A percentile compares a stretch with the other conserved stretches of the same genome.
phyloP scores from a whole-genome alignment of 139 green algal species.

The Klebsormidium nitens region DNA sequence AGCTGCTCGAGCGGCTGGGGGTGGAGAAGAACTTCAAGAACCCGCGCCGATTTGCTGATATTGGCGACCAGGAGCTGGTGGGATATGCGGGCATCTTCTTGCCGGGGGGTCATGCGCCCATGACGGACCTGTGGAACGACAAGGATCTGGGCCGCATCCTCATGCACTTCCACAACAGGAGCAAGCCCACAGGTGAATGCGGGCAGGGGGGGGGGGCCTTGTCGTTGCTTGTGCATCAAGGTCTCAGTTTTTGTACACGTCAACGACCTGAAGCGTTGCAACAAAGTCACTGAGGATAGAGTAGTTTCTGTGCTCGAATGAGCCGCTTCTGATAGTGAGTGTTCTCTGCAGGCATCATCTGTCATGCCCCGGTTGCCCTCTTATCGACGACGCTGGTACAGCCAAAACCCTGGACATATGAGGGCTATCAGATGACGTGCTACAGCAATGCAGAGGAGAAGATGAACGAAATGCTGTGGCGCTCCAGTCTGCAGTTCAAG shows the following conservation, averaged over 20 bases:
- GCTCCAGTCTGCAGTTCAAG: constrained; percentile 26
- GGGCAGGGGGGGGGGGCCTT: too few species aligned
- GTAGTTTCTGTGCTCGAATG: too few species aligned
- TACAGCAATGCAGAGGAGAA: constrained; percentile 27
- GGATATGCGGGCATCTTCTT: constrained; percentile 13
- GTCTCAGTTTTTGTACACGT: too few species aligned
- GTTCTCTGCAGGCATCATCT: constrained; percentile 24
- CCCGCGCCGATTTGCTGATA: constrained; percentile 10
- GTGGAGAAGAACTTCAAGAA: constrained; percentile 20
- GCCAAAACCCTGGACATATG: constrained; percentile 17
- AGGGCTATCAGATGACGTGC: constrained; percentile 26
- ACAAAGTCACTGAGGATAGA: background rate
- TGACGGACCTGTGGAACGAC: constrained; percentile 31
- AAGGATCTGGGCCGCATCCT: constrained; percentile 27
- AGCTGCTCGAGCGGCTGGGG: constrained; percentile 20
- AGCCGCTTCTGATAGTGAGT: background rate
- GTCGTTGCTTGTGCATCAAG: too few species aligned
- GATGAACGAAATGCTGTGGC: constrained; percentile 21
- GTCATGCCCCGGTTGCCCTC: constrained; percentile 23
- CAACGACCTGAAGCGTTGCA: background rate
- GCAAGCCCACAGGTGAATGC: constrained; percentile 23
- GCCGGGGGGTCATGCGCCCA: constrained; percentile 26
- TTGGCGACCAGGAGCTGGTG: constrained; percentile 12
- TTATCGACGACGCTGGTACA: constrained; percentile 22
- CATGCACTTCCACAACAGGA: constrained; percentile 24